phyloP scores from a whole-genome alignment of 192 early-diverging fungal species.

The Jimgerdemannia lactiflua region DNA sequence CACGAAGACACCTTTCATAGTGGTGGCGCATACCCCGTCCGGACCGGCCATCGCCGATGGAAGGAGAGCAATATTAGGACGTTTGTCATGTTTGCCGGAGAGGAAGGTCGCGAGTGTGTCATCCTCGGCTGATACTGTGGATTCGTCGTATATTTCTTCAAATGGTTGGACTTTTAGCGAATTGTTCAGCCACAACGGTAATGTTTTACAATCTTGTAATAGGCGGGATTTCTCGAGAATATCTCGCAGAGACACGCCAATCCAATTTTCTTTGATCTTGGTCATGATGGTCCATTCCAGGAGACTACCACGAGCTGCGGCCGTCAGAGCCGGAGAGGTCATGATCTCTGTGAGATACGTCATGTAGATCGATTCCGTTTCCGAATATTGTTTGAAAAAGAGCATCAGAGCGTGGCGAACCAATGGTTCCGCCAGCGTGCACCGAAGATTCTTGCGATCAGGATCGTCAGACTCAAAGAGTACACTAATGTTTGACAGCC shows the following conservation, averaged over 20 bases:
- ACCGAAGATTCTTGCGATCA: not conserved
- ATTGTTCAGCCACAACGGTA: not conserved
- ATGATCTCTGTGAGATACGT: not conserved
- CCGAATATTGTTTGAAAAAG: not conserved
- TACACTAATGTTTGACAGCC: no score
- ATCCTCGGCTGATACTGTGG: not conserved
- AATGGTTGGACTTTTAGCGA: not conserved
- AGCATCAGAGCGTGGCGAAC: not conserved
- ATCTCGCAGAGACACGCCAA: not conserved
- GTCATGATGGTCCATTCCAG: not conserved
- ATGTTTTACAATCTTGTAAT: not conserved
- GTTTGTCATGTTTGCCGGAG: not conserved
- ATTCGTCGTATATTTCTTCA: not conserved
- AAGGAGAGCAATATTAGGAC: not conserved
- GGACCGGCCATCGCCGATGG: not conserved
- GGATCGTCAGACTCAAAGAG: no score
- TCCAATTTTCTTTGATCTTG: not conserved
- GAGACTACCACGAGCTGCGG: not conserved
- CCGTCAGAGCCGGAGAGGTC: not conserved
- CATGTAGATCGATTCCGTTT: not conserved
- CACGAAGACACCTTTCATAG: not conserved
- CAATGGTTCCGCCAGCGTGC: not conserved
- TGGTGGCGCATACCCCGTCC: not conserved
- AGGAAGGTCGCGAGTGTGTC: not conserved
- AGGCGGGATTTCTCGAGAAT: not conserved